Conservation (phyloP, 2,329 filamentous ascomycete genomes). For the Eutypa lata region DNA sequence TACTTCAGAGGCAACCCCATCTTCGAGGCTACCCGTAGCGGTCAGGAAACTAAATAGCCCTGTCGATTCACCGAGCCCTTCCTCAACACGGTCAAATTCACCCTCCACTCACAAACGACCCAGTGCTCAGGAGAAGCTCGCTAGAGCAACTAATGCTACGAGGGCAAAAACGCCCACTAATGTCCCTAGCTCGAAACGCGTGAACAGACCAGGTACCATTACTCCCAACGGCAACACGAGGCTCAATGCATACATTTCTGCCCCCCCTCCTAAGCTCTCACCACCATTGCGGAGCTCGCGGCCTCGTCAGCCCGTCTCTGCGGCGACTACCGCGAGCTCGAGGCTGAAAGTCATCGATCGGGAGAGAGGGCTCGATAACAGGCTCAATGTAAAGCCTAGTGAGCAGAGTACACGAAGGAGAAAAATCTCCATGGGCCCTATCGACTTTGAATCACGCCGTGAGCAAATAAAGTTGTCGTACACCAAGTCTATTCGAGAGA, state of each 20-base stretch:
- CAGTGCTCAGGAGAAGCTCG: slow-evolving; percentile 39
- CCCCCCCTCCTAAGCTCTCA: slow-evolving; percentile 68
- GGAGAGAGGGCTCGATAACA: slow-evolving; percentile 32
- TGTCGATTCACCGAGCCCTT: slow-evolving; percentile 44
- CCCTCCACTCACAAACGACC: slow-evolving; percentile 45
- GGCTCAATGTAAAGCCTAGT: slow-evolving; percentile 32
- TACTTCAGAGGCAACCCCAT: slow-evolving; percentile 25
- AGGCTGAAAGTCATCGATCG: slow-evolving; percentile 60
- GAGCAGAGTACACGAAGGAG: slow-evolving; percentile 41
- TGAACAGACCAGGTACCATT: slow-evolving; percentile 37
- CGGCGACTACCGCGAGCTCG: slow-evolving; percentile 69
- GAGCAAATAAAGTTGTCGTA: slow-evolving; percentile 83
- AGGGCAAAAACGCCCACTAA: slow-evolving; percentile 44
- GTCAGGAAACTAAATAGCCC: slow-evolving; percentile 42
- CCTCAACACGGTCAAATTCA: slow-evolving; percentile 55
- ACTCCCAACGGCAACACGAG: slow-evolving; percentile 53
- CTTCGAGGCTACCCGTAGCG: slow-evolving; percentile 45
- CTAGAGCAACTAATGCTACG: slow-evolving; percentile 25
- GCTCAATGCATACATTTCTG: slow-evolving; percentile 71
- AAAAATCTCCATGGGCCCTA: slow-evolving; percentile 65
- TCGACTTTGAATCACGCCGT: slow-evolving; percentile 80
- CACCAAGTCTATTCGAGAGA: slow-evolving; percentile 77
- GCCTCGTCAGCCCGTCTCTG: slow-evolving; percentile 74
- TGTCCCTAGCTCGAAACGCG: slow-evolving; percentile 33
- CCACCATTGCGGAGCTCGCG: slow-evolving; percentile 78